Evolutionary conservation across 2,329 filamentous ascomycete species (phyloP).

Genomic region (Salinomyces thailandicus): DNA sequence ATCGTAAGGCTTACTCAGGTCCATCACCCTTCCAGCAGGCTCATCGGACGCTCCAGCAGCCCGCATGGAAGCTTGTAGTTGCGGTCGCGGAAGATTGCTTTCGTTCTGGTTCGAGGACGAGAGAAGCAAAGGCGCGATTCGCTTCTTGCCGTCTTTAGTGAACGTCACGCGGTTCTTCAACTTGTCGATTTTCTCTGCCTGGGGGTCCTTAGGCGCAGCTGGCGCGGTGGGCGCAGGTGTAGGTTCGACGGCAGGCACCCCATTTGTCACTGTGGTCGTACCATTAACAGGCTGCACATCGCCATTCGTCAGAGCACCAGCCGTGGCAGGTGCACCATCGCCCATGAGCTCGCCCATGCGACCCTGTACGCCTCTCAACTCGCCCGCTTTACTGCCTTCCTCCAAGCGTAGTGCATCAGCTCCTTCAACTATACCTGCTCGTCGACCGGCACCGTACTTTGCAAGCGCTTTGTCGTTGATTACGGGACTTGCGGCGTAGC

Average conservation of each 20-base stretch:
- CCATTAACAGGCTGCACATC: conserved; percentile 36
- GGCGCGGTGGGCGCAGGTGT: conserved; percentile 25
- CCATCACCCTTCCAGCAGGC: conserved; percentile 59
- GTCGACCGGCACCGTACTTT: conserved; percentile 81
- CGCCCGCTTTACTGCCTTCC: conserved; percentile 76
- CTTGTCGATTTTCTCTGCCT: conserved; percentile 50
- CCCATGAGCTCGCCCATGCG: conserved; percentile 99
- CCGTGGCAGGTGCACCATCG: conserved; percentile 49
- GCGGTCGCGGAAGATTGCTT: conserved; percentile 79
- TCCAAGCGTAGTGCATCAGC: conserved; percentile 80
- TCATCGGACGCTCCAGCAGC: conserved; percentile 36
- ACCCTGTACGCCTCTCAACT: conserved; percentile 80
- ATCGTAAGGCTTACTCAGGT: conserved; percentile 88
- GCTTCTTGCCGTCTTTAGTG: conserved; percentile 93
- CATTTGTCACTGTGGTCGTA: conserved; percentile 21
- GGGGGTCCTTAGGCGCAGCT: conserved; percentile 38
- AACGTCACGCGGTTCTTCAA: conserved; percentile 88
- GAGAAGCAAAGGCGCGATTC: conserved; percentile 82
- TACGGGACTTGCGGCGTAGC: conserved; percentile 72
- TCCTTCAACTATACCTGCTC: conserved; percentile 86
- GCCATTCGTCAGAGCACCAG: conserved; percentile 28
- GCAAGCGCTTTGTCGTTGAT: conserved; percentile 89
- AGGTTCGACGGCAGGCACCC: conserved; percentile 24
- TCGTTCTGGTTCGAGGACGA: conserved; percentile 73
- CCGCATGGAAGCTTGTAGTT: conserved; percentile 67